These are phyloP conservation scores for Talaromyces atroroseus DNA, from an alignment of 2,329 filamentous ascomycete species.

Conservation along the genomic window DNA sequence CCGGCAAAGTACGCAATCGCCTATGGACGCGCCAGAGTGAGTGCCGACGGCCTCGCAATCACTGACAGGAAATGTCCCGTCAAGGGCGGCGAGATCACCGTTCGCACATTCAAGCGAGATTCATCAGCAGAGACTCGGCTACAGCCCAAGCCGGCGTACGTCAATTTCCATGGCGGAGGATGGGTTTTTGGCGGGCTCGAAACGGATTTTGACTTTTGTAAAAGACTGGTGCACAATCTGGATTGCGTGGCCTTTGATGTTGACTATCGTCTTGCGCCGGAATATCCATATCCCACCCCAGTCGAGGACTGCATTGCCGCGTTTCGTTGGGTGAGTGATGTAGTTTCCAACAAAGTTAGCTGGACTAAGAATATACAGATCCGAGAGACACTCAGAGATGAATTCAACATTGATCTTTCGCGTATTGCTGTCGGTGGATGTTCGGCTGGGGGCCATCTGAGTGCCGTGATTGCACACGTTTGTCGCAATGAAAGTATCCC, in stretches of 20 bases:
- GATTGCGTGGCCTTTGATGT: conserved; percentile 40
- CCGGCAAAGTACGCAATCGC: conserved; percentile 32
- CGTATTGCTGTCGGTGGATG: conserved; percentile 33
- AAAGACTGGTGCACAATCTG: conserved; percentile 34
- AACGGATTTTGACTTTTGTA: conserved; percentile 38
- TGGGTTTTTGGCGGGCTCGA: conserved; percentile 40
- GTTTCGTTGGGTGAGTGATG: conserved; percentile 32
- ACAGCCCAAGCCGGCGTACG: conserved; percentile 30
- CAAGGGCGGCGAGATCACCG: conserved; percentile 33
- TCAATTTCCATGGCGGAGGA: conserved; percentile 39
- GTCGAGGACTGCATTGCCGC: conserved; percentile 37
- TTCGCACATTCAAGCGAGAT: conserved; percentile 37
- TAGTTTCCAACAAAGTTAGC: no score
- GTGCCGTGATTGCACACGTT: conserved; percentile 33
- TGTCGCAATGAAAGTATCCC: conserved; percentile 34
- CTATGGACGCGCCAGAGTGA: conserved; percentile 32
- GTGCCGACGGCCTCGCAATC: conserved; percentile 34
- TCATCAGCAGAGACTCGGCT: conserved; percentile 2
- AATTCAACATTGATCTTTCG: conserved; percentile 31
- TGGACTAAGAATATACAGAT: no score
- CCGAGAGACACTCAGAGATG: conserved; percentile 25
- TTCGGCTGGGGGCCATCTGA: conserved; percentile 37
- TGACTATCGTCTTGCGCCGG: conserved; percentile 39
- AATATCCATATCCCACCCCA: conserved; percentile 32
- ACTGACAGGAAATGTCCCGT: conserved; percentile 38